Conservation (phyloP, 768 basidiomycete species). For the Pilatotrama ljubarskyi region DNA sequence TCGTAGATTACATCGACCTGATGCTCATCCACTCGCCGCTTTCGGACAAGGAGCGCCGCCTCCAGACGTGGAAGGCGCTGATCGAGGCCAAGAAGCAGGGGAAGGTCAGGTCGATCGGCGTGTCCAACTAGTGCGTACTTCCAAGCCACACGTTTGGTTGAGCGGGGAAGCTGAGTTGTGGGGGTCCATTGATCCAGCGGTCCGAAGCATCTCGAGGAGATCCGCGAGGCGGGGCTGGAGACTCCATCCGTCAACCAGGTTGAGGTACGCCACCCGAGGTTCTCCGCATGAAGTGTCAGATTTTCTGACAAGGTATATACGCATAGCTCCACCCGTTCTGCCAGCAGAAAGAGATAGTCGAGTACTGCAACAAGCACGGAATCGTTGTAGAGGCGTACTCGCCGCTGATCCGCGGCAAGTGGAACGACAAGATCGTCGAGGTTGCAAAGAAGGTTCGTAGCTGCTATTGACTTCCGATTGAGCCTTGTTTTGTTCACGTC, state of each 20-base stretch:
- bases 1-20: constrained; percentile 63
- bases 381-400: constrained; percentile 50
- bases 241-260: constrained; percentile 80
- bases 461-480: not conserved
- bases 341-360: constrained; percentile 77
- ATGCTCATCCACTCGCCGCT: constrained; percentile 78
- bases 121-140: constrained; percentile 74
- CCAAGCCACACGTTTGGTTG: not conserved
- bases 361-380: constrained; percentile 50
- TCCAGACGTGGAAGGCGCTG: constrained; percentile 73
- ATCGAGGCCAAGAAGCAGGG: constrained; percentile 61
- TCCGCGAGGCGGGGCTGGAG: constrained; percentile 58
- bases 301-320: too few species aligned
- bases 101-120: constrained; percentile 72
- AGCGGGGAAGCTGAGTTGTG: not conserved
- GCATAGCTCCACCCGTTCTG: constrained; percentile 80
- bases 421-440: constrained; percentile 52
- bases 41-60: constrained; percentile 60
- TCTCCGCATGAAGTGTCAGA: too few species aligned
- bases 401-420: constrained; percentile 58
- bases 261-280: constrained; percentile 49
- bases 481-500: not conserved
- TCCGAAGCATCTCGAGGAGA: constrained; percentile 74
- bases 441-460: constrained; percentile 59
- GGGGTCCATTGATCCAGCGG: constrained; percentile 42